Percentiles rank a stretch among this genome's conserved stretches.
Evolutionary conservation across 805 yeast species (phyloP).

Genomic region (Suhomyces kilbournensis): DNA sequence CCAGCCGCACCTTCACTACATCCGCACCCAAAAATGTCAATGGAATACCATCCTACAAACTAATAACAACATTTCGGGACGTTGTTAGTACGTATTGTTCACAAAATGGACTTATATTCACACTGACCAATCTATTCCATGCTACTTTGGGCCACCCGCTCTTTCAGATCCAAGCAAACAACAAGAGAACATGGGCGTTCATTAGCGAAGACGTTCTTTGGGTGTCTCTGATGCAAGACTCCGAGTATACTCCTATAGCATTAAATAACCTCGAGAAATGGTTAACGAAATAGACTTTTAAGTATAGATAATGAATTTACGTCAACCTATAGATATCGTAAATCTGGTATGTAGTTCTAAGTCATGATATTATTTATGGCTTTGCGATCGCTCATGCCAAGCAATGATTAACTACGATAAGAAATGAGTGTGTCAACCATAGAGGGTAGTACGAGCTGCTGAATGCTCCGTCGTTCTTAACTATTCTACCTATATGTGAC

Average conservation of each 20-base stretch:
- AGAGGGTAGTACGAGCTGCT: neutral
- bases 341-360: neutral
- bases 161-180: conserved; percentile 37
- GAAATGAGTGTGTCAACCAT: neutral
- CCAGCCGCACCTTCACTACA: neutral
- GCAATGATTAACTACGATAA: too few relatives aligned
- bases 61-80: conserved; percentile 55
- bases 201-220: conserved; percentile 68
- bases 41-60: conserved; percentile 43
- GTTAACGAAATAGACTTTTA: neutral
- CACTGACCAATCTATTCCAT: conserved; percentile 27
- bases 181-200: conserved; percentile 42
- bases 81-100: conserved; percentile 63
- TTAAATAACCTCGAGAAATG: conserved; percentile 1
- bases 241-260: conserved; percentile 40
- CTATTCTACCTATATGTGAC: neutral
- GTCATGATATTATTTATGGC: too few relatives aligned
- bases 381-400: too few relatives aligned
- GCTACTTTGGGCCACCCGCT: conserved; percentile 42
- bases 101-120: conserved; percentile 43
- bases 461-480: neutral
- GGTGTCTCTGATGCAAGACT: conserved; percentile 28
- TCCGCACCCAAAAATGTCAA: conserved; percentile 12
- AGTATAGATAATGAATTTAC: neutral
- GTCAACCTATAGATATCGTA: neutral